These are phyloP conservation scores for Pseudogymnoascus sp. DNA, from an alignment of 2,329 filamentous ascomycete genomes.

Conservation along the genomic window DNA sequence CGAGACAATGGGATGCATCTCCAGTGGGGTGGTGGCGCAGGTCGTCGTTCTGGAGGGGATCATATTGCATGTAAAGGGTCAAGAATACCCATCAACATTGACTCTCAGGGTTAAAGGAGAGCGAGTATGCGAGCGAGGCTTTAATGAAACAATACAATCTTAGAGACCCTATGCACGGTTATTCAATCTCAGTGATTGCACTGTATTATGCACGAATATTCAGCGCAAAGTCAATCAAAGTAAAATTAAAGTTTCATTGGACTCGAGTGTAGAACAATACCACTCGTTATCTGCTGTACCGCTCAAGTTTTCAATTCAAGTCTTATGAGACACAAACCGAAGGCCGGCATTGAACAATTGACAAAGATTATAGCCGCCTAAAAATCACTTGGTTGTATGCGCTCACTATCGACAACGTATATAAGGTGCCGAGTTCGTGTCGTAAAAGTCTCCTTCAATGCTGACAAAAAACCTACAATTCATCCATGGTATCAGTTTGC, in stretches of 20 bases:
- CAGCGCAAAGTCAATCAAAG: neutral
- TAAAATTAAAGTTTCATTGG: neutral
- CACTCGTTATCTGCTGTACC: neutral
- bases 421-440: neutral
- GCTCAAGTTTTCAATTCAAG: neutral
- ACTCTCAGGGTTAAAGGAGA: neutral
- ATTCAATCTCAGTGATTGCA: neutral
- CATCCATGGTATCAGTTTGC: neutral
- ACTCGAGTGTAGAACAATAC: neutral
- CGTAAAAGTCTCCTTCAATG: neutral
- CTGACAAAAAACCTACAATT: neutral
- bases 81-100: neutral
- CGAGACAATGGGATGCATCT: constrained; percentile 8
- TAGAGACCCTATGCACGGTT: too few relatives aligned
- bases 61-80: neutral
- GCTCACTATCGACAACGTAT: neutral
- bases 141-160: neutral
- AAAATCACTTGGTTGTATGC: neutral
- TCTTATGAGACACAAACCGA: neutral
- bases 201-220: neutral
- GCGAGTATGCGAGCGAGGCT: neutral
- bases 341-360: neutral
- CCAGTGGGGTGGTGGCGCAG: constrained; percentile 5
- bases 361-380: neutral
- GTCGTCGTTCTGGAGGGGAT: neutral